These are phyloP conservation scores for Pistacia atlantica DNA, from an alignment of 345 rosid genomes.

Conservation along the genomic window DNA sequence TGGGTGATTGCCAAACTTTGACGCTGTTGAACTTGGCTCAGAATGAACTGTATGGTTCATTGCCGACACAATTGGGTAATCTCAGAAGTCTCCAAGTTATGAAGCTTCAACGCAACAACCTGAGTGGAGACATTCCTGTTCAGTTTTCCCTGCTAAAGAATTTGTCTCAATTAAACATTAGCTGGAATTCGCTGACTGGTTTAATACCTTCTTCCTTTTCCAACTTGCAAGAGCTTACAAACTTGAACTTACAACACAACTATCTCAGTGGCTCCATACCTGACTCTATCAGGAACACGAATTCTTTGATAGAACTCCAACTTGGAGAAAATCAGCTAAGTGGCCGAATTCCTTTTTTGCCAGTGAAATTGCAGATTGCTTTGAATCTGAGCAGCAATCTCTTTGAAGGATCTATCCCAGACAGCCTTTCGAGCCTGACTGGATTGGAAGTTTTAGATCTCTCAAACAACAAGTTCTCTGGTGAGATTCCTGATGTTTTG, in stretches of 20 bases:
- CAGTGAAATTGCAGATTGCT: conserved; percentile 56
- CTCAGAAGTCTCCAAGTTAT: conserved; percentile 56
- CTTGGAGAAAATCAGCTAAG: conserved; percentile 62
- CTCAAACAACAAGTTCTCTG: conserved; percentile 59
- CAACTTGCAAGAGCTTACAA: conserved; percentile 35
- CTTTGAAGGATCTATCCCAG: conserved; percentile 57
- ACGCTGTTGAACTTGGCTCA: too few relatives aligned
- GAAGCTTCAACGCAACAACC: conserved; percentile 52
- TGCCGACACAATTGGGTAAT: conserved; percentile 29
- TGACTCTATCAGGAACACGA: conserved; percentile 7
- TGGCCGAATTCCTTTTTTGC: conserved; percentile 65
- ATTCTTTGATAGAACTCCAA: conserved; percentile 60
- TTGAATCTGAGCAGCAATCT: conserved; percentile 75
- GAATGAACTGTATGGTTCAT: too few relatives aligned
- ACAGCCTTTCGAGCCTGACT: conserved; percentile 28
- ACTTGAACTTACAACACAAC: conserved; percentile 59
- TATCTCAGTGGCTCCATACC: conserved; percentile 63
- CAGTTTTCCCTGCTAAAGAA: conserved; percentile 26
- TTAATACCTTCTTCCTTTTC: conserved; percentile 59
- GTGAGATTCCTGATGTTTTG: conserved; percentile 45
- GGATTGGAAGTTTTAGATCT: conserved; percentile 75
- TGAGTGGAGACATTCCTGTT: conserved; percentile 56
- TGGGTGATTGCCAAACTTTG: conserved; percentile 43
- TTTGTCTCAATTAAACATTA: conserved; percentile 46
- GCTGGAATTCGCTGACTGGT: conserved; percentile 65